Evolutionary conservation across 805 yeast genomes (phyloP).

Genomic region (Zygoascus tannicola): DNA sequence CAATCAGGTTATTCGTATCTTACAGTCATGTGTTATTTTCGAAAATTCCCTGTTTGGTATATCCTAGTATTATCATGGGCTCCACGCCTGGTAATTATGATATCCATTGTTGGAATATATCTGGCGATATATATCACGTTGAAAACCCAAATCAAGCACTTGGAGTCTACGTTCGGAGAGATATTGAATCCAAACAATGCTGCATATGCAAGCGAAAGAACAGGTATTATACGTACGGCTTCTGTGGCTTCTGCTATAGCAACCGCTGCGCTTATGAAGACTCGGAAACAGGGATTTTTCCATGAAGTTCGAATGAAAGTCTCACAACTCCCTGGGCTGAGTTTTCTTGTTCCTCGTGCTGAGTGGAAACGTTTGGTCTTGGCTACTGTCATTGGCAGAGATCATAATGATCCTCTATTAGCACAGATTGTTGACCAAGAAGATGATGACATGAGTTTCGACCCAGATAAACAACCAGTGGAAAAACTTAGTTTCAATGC

Average conservation of each 20-base stretch:
- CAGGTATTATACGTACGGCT: background rate
- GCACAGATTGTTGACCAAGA: background rate
- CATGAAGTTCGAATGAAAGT: background rate
- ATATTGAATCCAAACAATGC: conserved; percentile 8
- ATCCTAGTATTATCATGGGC: conserved; percentile 68
- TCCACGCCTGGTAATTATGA: conserved; percentile 59
- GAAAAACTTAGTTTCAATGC: background rate
- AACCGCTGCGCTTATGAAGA: background rate
- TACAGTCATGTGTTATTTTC: conserved; percentile 71
- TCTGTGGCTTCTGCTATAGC: background rate
- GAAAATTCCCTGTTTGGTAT: conserved; percentile 63
- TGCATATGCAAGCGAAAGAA: background rate
- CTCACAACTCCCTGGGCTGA: conserved; percentile 1
- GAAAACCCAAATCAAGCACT: conserved; percentile 20
- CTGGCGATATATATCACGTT: conserved; percentile 64
- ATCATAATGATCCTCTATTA: background rate
- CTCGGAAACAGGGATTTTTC: background rate
- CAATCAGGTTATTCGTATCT: conserved; percentile 40
- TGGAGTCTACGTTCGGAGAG: conserved; percentile 21
- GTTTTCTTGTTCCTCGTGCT: background rate
- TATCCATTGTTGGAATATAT: conserved; percentile 54
- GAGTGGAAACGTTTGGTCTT: background rate
- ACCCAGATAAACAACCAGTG: background rate
- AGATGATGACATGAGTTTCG: background rate
- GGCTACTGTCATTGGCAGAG: background rate